Percentiles rank a stretch among this genome's conserved stretches.
Evolutionary conservation across 2,329 filamentous ascomycete genomes (phyloP).

Genomic region (Fusarium sp.): DNA sequence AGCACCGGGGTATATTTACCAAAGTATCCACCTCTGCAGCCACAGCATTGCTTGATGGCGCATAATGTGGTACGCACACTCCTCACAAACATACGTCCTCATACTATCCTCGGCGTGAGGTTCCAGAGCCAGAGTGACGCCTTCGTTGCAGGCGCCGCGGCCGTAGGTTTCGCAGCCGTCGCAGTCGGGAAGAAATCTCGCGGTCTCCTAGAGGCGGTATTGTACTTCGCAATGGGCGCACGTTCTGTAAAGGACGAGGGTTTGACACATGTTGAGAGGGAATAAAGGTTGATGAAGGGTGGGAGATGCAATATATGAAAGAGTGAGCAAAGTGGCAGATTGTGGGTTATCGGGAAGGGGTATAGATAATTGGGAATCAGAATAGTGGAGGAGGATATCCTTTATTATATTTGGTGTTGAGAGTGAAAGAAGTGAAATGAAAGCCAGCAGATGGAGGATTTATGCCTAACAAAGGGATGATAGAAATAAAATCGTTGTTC

Average conservation of each 20-base stretch:
- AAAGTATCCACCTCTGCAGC: constrained; percentile 13
- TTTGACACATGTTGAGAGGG: constrained; percentile 29
- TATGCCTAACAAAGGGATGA: constrained; percentile 3
- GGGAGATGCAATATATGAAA: neutral
- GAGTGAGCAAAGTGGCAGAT: neutral
- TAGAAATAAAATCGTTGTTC: neutral
- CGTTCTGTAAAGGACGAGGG: constrained; percentile 30
- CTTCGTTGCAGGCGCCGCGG: constrained; percentile 32
- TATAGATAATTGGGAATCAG: neutral
- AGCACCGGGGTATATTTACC: constrained; percentile 12
- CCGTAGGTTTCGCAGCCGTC: constrained; percentile 33
- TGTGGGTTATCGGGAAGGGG: neutral
- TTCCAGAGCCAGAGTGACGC: constrained; percentile 26
- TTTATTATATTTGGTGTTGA: neutral
- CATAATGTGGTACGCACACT: constrained; percentile 14
- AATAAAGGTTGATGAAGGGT: neutral
- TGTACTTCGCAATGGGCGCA: constrained; percentile 35
- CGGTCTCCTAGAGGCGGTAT: constrained; percentile 34
- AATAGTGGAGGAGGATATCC: neutral
- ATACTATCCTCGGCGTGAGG: constrained; percentile 24
- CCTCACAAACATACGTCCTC: constrained; percentile 27
- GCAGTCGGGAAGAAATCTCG: constrained; percentile 35
- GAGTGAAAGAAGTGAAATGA: neutral
- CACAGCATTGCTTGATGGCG: constrained; percentile 25
- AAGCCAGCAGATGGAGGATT: neutral